Base-by-base conservation (phyloP, 2,329 filamentous ascomycete genomes). In the Septoria petroselini region DNA sequence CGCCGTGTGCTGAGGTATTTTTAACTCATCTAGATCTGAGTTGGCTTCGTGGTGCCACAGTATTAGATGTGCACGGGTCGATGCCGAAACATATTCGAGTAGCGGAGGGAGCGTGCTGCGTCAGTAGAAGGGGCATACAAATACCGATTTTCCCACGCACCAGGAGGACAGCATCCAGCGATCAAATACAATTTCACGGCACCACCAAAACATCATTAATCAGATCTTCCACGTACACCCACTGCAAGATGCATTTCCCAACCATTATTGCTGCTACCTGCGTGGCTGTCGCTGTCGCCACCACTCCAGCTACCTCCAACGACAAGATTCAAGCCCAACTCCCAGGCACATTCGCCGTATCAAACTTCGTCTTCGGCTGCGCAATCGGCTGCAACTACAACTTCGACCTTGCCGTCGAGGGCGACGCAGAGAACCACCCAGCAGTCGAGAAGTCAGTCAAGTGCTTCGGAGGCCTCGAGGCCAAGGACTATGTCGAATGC, bases 331-430 rank as follows among this genome's bases (percentile, higher is more conserved):
- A 46, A 7, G 3, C 27, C 41, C 15, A 48, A 29, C 45, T 41
- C 14, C 45, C 45, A n/a, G 38, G 39, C 37, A 41, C 12, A 41
- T 62, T 61, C 58, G n/a, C 29, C 38, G 45, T 62, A 30, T 50
- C 53, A 37, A 55, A 62, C 35, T 62, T 61, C 56, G 29, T 54
- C 54, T 62, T 52, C 51, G 59, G 60, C 49, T 62, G 60, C 53
- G 55, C 57, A 15, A 40, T 15, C 34, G 51, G 50, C 48, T 62
- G 60, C 53, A 9, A 45, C 54, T 62, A 46, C 42, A 44, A 31
- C 44, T 60, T 62, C 55, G 49, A 59, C 43, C 52, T 61, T 11
- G 18, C 47, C 17, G 46, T 60, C 43, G 31, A 38, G 7, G 57
- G 57, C 33, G 35, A 25, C 6, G 27, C 31, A 15, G n/a, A 41